Percentiles rank a stretch among this genome's conserved stretches.
Evolutionary conservation across 2,329 filamentous ascomycete species (phyloP).

Genomic region (Alternaria brassicae): DNA sequence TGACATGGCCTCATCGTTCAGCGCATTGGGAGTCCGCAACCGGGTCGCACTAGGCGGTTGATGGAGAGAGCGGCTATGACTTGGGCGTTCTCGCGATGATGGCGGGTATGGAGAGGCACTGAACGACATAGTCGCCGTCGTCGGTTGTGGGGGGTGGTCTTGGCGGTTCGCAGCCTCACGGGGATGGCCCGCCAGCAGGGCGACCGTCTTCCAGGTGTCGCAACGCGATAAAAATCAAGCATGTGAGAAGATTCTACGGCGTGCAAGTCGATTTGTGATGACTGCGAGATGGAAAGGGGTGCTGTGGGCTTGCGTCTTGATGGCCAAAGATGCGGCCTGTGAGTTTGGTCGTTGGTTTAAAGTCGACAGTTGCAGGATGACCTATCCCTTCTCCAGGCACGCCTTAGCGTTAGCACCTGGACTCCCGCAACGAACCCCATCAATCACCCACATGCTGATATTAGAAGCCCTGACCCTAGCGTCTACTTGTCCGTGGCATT

Average conservation of each 20-base stretch:
- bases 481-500: not conserved
- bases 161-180: constrained; percentile 48
- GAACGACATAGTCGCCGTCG: constrained; percentile 47
- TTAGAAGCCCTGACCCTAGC: constrained; percentile 4
- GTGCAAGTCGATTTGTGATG: constrained; percentile 37
- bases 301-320: constrained; percentile 41
- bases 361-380: constrained; percentile 12
- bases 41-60: constrained; percentile 46
- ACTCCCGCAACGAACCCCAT: constrained; percentile 14
- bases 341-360: constrained; percentile 19
- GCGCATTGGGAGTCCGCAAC: constrained; percentile 53
- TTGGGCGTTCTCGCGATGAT: constrained; percentile 52
- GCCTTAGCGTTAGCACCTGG: constrained; percentile 17
- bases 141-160: constrained; percentile 39
- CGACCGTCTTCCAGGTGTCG: constrained; percentile 52
- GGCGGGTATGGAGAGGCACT: constrained; percentile 48
- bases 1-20: constrained; percentile 55
- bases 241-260: constrained; percentile 47
- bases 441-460: constrained; percentile 12
- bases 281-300: constrained; percentile 45
- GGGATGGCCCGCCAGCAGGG: constrained; percentile 47
- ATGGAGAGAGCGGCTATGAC: constrained; percentile 51
- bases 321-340: constrained; percentile 42
- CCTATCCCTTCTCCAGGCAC: constrained; percentile 16
- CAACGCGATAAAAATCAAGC: constrained; percentile 47